Evolutionary conservation across 2,329 filamentous ascomycete genomes (phyloP).

Genomic region (Trichocomaceae sp.): DNA sequence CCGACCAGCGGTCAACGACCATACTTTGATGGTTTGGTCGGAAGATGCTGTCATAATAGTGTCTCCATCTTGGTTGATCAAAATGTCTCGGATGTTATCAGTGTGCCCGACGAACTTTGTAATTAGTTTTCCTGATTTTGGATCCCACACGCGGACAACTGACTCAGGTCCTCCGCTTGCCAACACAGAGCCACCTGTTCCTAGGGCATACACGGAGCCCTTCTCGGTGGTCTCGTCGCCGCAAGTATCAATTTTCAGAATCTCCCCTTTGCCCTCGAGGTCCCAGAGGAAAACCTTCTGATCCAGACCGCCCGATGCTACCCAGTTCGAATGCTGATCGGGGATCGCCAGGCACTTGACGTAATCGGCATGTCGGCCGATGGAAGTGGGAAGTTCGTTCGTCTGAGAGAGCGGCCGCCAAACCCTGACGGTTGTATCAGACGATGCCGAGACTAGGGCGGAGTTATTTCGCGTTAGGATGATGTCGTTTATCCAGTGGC

Average conservation of each 20-base stretch:
- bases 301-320: constrained; percentile 89
- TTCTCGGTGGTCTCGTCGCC: constrained; percentile 81
- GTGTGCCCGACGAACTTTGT: constrained; percentile 97
- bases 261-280: constrained; percentile 76
- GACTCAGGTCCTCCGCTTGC: constrained; percentile 93
- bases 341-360: constrained; percentile 89
- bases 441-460: constrained; percentile 80
- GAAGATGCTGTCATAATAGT: constrained; percentile 91
- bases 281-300: constrained; percentile 93
- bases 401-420: constrained; percentile 71
- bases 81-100: constrained; percentile 83
- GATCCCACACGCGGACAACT: constrained; percentile 86
- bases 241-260: constrained; percentile 67
- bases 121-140: constrained; percentile 77
- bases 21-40: constrained; percentile 95
- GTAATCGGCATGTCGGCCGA: constrained; percentile 92
- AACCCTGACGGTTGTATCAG: constrained; percentile 87
- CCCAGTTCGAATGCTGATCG: constrained; percentile 65
- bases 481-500: constrained; percentile 95
- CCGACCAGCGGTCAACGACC: constrained; percentile 88
- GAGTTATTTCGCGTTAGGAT: constrained; percentile 69
- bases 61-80: constrained; percentile 82
- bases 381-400: constrained; percentile 62
- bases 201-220: constrained; percentile 89
- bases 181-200: constrained; percentile 69